Evolutionary conservation across 2,329 filamentous ascomycete genomes (phyloP), one percentile per base, ranked within the genome.

Genomic region (Fusarium multiceps): DNA sequence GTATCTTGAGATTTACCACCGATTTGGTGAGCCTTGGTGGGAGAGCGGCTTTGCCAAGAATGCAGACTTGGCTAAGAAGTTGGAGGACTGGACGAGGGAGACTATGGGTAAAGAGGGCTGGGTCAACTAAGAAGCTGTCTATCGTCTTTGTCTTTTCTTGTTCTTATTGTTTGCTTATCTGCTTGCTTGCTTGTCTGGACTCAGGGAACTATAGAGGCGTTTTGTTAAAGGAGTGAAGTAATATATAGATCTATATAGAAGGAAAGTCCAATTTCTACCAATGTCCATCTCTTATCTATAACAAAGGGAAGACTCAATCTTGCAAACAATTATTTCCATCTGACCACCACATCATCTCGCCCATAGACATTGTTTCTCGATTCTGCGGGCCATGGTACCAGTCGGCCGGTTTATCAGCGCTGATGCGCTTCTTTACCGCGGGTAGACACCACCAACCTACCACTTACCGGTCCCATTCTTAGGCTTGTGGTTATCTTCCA

Each of bases 1-100:
- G 4, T 73, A 73, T 12, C 30, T 73, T 18, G 57, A 73, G 5
- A 57, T 66, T 2, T 66, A 25, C 1, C 32, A 53, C 12, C 48
- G 70, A 2, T 23, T 62, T 23, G 71, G 49, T 3, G 64, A 73
- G 30, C 34, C 55, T 5, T 64, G 70, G n/a, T 71, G 64, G 64
- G 23, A 63, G 32, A 73, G 56, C 0, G 25, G 50, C 34, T 14
- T 25, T 14, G 42, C 68, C 0, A 73, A 73, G 43, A 48, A 73
- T 13, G 71, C 37, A 4, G 30, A 42, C 2, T 10, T 73, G 7
- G 64, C 64, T 3, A 37, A 69, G 27, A 64, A 58, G 30, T 30
- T 73, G 45, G 60, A 73, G 45, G 18, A 48, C 2, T 73, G 71
- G 71, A 73, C 71, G 1, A 46, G n/a, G 7, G 55, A 48, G 25